Conservation (phyloP, 2,329 filamentous ascomycete species). For the Fusarium duplospermum region DNA sequence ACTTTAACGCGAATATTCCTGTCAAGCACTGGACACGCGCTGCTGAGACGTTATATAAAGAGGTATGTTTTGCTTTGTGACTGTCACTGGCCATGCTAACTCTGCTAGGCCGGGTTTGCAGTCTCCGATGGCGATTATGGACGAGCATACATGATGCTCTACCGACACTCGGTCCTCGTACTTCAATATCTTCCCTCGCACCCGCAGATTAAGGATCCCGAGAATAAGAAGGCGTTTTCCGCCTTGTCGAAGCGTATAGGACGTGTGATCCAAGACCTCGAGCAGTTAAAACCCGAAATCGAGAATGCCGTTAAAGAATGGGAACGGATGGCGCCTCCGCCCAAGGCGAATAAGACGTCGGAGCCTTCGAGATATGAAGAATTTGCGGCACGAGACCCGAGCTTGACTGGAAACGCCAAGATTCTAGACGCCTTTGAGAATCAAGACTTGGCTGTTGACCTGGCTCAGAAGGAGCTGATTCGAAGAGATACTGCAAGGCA, state of each 20-base stretch:
- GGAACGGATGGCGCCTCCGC: constrained; percentile 63
- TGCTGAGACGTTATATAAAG: constrained; percentile 81
- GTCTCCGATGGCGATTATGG: constrained; percentile 86
- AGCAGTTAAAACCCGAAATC: constrained; percentile 83
- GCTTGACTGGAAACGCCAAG: constrained; percentile 65
- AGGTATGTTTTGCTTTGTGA: constrained; percentile 65
- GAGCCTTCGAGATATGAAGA: constrained; percentile 52
- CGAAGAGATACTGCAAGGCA: constrained; percentile 72
- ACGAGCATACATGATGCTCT: constrained; percentile 90
- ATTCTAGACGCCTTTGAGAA: constrained; percentile 78
- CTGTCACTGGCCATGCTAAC: constrained; percentile 24
- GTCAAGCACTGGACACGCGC: constrained; percentile 86
- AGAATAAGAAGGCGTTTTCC: constrained; percentile 72
- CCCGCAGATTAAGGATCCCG: constrained; percentile 76
- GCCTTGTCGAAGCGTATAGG: constrained; percentile 61
- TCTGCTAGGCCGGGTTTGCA: constrained; percentile 80
- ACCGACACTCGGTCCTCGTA: constrained; percentile 88
- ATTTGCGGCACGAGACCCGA: constrained; percentile 70
- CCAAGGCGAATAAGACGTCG: constrained; percentile 39
- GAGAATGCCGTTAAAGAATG: constrained; percentile 77
- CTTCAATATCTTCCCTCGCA: constrained; percentile 80
- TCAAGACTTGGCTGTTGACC: constrained; percentile 78
- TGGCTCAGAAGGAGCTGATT: constrained; percentile 78
- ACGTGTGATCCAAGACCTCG: constrained; percentile 75
- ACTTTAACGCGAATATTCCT: constrained; percentile 81